Conservation (phyloP, 2,329 filamentous ascomycete species). For the Fusarium gaditjirri region DNA sequence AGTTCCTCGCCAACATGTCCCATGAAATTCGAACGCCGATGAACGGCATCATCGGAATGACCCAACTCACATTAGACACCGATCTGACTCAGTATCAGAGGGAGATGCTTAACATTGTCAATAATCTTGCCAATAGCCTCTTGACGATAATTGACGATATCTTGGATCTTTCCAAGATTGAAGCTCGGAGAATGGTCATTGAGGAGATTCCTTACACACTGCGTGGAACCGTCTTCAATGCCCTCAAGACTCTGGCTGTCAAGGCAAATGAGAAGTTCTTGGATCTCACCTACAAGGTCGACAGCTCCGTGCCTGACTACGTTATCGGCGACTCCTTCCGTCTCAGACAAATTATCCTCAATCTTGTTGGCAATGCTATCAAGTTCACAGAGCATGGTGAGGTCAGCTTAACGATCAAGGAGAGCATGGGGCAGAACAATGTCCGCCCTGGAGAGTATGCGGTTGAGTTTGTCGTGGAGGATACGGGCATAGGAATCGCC, state of each 20-base stretch:
- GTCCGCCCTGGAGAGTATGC: constrained; percentile 81
- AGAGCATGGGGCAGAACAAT: constrained; percentile 70
- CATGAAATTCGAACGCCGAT: constrained; percentile 98
- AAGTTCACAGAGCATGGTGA: constrained; percentile 98
- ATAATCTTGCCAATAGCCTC: constrained; percentile 94
- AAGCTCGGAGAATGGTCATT: constrained; percentile 97
- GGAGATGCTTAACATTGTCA: constrained; percentile 98
- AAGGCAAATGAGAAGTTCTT: constrained; percentile 97
- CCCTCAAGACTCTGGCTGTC: constrained; percentile 94
- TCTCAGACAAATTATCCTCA: constrained; percentile 94
- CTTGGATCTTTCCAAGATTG: constrained; percentile 81
- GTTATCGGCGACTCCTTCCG: constrained; percentile 97
- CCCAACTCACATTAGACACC: constrained; percentile 93
- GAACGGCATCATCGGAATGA: constrained; percentile 99
- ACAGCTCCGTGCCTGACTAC: constrained; percentile 92
- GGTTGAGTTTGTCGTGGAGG: constrained; percentile 94
- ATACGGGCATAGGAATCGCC: constrained; percentile 97
- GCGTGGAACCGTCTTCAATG: constrained; percentile 95
- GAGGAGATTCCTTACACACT: constrained; percentile 97
- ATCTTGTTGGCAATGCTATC: constrained; percentile 97
- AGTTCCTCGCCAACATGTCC: constrained; percentile 98
- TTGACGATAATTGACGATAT: constrained; percentile 95
- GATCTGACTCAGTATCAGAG: constrained; percentile 94
- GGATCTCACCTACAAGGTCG: constrained; percentile 92
- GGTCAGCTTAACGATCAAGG: constrained; percentile 91